These are phyloP conservation scores for Pisolithus albus DNA, from an alignment of 768 basidiomycete species.

Conservation along the genomic window DNA sequence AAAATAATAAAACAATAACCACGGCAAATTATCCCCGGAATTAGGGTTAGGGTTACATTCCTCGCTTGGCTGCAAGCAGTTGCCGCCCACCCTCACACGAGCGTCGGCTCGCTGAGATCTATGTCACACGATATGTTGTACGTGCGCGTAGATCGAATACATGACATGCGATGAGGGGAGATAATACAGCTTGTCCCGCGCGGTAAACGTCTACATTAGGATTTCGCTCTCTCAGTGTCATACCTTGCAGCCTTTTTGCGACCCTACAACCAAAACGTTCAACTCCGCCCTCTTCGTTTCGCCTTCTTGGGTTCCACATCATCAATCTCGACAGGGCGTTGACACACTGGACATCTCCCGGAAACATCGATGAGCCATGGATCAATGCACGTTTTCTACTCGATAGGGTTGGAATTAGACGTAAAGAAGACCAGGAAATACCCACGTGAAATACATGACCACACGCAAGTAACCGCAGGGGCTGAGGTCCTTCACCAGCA, in stretches of 20 bases:
- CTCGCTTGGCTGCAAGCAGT: too few species aligned
- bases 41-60: too few species aligned
- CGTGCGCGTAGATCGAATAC: conserved; percentile 8
- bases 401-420: conserved; percentile 1
- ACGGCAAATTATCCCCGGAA: too few species aligned
- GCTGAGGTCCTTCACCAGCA: conserved; percentile 71
- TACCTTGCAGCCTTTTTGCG: neutral
- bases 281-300: conserved; percentile 17
- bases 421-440: conserved; percentile 6
- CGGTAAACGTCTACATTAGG: neutral
- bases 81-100: neutral
- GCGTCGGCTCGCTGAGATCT: neutral
- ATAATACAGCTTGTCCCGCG: neutral
- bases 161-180: neutral
- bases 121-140: conserved; percentile 5
- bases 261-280: neutral
- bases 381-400: conserved; percentile 80
- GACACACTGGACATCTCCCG: conserved; percentile 84
- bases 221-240: neutral
- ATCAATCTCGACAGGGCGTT: conserved; percentile 57
- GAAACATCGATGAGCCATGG: conserved; percentile 84
- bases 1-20: too few species aligned
- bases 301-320: conserved; percentile 30
- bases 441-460: conserved; percentile 89
- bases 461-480: conserved; percentile 67